A percentile compares a stretch with the other conserved stretches of the same genome.
Evolutionary conservation across 768 basidiomycete species (phyloP).

Genomic region (Stropharia rugosoannulata): DNA sequence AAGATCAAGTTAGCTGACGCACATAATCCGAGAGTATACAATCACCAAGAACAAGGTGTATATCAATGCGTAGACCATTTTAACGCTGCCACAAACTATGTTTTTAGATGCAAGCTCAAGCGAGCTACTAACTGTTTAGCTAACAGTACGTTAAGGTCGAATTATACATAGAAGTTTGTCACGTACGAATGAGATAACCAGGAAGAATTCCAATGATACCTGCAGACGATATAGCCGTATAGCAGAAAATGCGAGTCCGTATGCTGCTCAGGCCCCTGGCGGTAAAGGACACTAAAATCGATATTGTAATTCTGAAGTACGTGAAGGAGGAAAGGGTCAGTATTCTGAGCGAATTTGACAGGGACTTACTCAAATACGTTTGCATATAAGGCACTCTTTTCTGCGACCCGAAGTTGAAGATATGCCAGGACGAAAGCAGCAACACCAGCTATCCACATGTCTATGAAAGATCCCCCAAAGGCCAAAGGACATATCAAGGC

Average conservation of each 20-base stretch:
- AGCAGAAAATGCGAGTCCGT: slow-evolving; percentile 78
- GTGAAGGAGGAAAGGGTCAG: neutral
- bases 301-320: slow-evolving; percentile 67
- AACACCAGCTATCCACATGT: slow-evolving; percentile 79
- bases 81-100: slow-evolving; percentile 80
- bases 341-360: neutral
- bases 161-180: neutral
- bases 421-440: slow-evolving; percentile 67
- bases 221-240: slow-evolving; percentile 86
- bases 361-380: slow-evolving; percentile 86
- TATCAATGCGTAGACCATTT: slow-evolving; percentile 88
- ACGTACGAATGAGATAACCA: slow-evolving; percentile 80
- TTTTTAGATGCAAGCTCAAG: slow-evolving; percentile 85
- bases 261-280: slow-evolving; percentile 85
- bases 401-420: slow-evolving; percentile 72
- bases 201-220: slow-evolving; percentile 88
- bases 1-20: neutral
- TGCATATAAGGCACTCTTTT: slow-evolving; percentile 78
- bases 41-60: slow-evolving; percentile 74
- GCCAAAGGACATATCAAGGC: slow-evolving; percentile 82
- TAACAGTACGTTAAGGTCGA: slow-evolving; percentile 6
- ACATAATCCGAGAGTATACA: neutral
- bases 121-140: slow-evolving; percentile 64
- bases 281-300: slow-evolving; percentile 76
- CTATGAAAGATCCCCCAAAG: slow-evolving; percentile 80